Evolutionary conservation across 2,329 filamentous ascomycete species (phyloP).

Genomic region (Davidsoniella virescens): DNA sequence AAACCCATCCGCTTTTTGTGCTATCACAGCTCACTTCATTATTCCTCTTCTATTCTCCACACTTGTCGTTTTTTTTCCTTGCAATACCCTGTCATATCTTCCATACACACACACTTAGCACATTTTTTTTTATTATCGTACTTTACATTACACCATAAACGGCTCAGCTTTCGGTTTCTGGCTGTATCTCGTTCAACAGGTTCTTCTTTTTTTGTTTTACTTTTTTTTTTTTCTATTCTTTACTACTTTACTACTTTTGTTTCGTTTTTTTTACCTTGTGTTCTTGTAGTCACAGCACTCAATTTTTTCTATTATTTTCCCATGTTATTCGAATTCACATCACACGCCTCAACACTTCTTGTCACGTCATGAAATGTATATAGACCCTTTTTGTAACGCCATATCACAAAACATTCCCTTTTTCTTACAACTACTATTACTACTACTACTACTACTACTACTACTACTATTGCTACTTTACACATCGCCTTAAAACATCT

Average conservation of each 20-base stretch:
- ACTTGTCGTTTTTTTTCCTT: slow-evolving; percentile 14
- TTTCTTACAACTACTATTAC: neutral
- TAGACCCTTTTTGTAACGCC: slow-evolving; percentile 12
- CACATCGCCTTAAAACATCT: too few species aligned
- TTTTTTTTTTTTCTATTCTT: slow-evolving; percentile 4
- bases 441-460: neutral
- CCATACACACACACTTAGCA: slow-evolving; percentile 6
- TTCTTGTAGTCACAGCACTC: slow-evolving; percentile 1
- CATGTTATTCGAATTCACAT: neutral
- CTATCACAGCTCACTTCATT: slow-evolving; percentile 5
- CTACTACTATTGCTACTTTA: too few species aligned
- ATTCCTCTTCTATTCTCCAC: slow-evolving; percentile 12
- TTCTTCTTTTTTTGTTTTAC: slow-evolving; percentile 2
- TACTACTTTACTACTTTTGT: neutral
- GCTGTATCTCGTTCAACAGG: neutral
- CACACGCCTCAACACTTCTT: neutral
- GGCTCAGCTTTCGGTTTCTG: neutral
- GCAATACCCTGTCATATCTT: slow-evolving; percentile 11
- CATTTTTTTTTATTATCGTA: neutral
- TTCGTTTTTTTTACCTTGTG: neutral
- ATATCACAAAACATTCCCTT: slow-evolving; percentile 10
- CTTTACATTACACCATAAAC: slow-evolving; percentile 5
- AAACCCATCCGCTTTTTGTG: slow-evolving; percentile 18
- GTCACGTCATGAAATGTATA: slow-evolving; percentile 13
- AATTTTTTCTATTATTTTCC: neutral